A percentile compares a stretch with the other conserved stretches of the same genome.
phyloP scores from a whole-genome alignment of 257 asterid genomes.

The Henckelia pumila region DNA sequence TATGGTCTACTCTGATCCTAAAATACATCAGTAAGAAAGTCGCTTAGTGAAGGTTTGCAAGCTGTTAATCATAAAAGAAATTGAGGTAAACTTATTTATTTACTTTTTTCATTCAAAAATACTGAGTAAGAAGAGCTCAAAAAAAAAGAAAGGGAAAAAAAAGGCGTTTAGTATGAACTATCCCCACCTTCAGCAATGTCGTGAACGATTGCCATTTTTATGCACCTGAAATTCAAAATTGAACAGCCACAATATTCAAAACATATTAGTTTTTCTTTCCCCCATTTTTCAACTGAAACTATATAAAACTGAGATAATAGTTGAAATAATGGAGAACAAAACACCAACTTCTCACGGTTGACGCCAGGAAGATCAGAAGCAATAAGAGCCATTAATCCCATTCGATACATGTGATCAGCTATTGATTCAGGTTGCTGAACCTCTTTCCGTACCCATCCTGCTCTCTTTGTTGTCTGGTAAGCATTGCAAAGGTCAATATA shows the following conservation, averaged over 20 bases:
- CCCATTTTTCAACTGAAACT: conserved; percentile 3
- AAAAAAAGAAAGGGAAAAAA: too few species aligned
- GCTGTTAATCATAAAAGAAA: neutral
- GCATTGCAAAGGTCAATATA: conserved; percentile 23
- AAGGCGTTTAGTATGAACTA: conserved; percentile 1
- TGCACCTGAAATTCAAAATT: conserved; percentile 58
- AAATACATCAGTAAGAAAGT: neutral
- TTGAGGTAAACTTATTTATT: neutral
- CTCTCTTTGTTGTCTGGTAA: conserved; percentile 73
- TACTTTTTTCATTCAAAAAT: conserved; percentile 3
- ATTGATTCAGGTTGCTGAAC: conserved; percentile 82
- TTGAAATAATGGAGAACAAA: neutral
- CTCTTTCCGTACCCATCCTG: conserved; percentile 74
- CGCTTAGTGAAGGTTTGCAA: neutral
- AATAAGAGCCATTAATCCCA: conserved; percentile 93
- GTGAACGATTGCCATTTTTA: conserved; percentile 94
- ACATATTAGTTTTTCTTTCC: neutral
- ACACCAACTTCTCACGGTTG: conserved; percentile 74
- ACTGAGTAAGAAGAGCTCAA: neutral
- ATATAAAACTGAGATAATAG: conserved; percentile 1
- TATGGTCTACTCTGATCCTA: neutral
- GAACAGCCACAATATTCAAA: neutral
- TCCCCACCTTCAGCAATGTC: conserved; percentile 95
- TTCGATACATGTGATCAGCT: conserved; percentile 94
- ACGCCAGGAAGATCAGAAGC: conserved; percentile 83